Percentiles rank a stretch among this genome's conserved stretches.
Conservation (phyloP, 495 filamentous ascomycete species). For the Rusavskia elegans region DNA sequence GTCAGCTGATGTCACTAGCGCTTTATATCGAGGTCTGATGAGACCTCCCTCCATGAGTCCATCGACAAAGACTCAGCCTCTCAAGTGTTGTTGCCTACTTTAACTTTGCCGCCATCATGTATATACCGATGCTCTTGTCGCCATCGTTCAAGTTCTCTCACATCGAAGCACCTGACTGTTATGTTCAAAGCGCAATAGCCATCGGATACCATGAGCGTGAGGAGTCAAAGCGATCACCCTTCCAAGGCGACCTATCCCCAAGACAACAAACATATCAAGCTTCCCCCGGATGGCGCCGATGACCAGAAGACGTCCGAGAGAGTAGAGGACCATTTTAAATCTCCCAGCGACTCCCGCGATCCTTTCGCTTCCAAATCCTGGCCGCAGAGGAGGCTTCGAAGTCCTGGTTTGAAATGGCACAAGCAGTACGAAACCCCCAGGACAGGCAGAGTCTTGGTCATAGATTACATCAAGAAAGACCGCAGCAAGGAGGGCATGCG, state of each 20-base stretch:
- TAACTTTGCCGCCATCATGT: too few species aligned
- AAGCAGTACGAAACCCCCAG: constrained; percentile 17
- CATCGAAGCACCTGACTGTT: too few species aligned
- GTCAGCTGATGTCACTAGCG: too few species aligned
- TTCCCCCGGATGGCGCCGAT: neutral
- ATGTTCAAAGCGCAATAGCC: too few species aligned
- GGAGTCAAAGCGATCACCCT: neutral
- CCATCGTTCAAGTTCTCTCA: too few species aligned
- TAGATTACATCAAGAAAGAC: constrained; percentile 22
- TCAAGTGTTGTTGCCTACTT: neutral
- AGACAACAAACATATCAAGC: neutral
- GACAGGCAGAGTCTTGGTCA: constrained; percentile 21
- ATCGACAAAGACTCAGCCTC: neutral
- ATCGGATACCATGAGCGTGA: neutral
- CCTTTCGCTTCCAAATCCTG: neutral
- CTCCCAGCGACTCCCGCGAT: neutral
- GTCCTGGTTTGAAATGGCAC: constrained; percentile 25
- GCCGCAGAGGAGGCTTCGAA: constrained; percentile 9
- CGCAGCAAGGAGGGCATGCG: constrained; percentile 16
- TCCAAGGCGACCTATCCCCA: neutral
- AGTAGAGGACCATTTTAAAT: neutral
- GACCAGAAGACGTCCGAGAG: neutral
- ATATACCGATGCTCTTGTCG: too few species aligned
- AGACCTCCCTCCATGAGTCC: too few species aligned
- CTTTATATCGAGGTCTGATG: too few species aligned